A percentile compares a stretch with the other conserved stretches of the same genome.
These are phyloP conservation scores for Lecanicillium sp. DNA, from an alignment of 2,329 filamentous ascomycete genomes.

Conservation along the genomic window DNA sequence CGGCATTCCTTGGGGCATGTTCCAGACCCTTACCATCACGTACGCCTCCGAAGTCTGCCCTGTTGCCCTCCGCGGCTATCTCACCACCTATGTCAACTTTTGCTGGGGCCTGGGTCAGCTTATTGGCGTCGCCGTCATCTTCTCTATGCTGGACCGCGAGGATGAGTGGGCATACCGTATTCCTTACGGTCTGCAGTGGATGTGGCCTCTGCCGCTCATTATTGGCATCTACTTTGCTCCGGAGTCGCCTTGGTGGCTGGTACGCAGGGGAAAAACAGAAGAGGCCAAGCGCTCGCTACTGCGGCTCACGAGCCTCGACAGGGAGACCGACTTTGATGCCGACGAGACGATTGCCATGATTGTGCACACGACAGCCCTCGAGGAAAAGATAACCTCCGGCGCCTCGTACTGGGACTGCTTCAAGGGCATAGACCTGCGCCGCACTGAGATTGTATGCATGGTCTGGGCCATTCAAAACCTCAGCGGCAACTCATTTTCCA, in stretches of 20 bases:
- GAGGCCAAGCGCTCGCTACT: slow-evolving; percentile 60
- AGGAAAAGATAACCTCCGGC: slow-evolving; percentile 66
- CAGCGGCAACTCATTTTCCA: slow-evolving; percentile 56
- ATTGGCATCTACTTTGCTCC: slow-evolving; percentile 61
- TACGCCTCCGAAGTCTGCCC: slow-evolving; percentile 69
- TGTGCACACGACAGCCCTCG: slow-evolving; percentile 78
- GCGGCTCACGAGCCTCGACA: slow-evolving; percentile 54
- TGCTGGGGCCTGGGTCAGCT: slow-evolving; percentile 73
- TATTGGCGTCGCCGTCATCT: slow-evolving; percentile 67
- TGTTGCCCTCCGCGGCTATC: slow-evolving; percentile 60
- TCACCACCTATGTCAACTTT: slow-evolving; percentile 70
- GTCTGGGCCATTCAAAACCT: slow-evolving; percentile 58
- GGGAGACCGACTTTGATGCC: slow-evolving; percentile 66
- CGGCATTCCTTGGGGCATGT: slow-evolving; percentile 55
- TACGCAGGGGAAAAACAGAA: slow-evolving; percentile 54
- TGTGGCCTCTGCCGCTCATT: slow-evolving; percentile 64
- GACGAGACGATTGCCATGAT: slow-evolving; percentile 89
- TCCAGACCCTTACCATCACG: slow-evolving; percentile 52
- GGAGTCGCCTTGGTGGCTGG: slow-evolving; percentile 70
- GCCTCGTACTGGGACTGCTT: slow-evolving; percentile 79
- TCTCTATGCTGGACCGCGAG: slow-evolving; percentile 54
- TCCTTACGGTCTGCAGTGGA: slow-evolving; percentile 69
- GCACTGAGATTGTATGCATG: slow-evolving; percentile 65
- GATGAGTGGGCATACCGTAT: slow-evolving; percentile 65
- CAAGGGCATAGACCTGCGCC: slow-evolving; percentile 66